phyloP scores from a whole-genome alignment of 164 flowering plant species.

The Kalanchoe fedtschenkoi region DNA sequence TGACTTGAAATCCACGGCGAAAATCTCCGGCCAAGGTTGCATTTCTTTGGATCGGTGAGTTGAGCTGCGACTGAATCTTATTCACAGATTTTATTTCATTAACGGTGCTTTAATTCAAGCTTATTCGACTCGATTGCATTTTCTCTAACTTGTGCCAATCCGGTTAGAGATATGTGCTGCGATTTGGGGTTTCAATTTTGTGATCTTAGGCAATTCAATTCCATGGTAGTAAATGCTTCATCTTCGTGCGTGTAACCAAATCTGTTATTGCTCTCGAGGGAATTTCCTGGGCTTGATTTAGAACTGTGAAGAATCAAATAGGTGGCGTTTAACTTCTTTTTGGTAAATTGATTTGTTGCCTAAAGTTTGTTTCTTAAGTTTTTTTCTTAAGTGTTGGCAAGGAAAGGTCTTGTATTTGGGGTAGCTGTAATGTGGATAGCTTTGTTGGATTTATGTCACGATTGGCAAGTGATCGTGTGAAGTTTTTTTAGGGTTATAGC shows the following conservation, averaged over 20 bases:
- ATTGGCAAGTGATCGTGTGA: not conserved
- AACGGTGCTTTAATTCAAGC: not conserved
- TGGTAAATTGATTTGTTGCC: not conserved
- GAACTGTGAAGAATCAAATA: not conserved
- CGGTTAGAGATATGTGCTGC: not conserved
- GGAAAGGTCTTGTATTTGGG: not conserved
- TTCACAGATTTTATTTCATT: not conserved
- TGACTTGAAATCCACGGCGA: slow-evolving; percentile 1
- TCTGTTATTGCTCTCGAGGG: not conserved
- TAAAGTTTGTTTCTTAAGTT: not conserved
- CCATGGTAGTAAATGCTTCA: not conserved
- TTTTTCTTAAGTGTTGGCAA: not conserved
- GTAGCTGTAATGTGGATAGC: not conserved
- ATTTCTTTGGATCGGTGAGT: slow-evolving; percentile 6
- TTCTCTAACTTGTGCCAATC: not conserved
- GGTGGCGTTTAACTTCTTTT: not conserved
- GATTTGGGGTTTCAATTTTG: not conserved
- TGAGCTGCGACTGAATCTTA: not conserved
- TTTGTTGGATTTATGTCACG: not conserved
- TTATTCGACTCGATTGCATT: not conserved
- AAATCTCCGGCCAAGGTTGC: not conserved
- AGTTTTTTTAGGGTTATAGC: not conserved
- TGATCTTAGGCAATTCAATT: not conserved
- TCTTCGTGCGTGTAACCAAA: not conserved
- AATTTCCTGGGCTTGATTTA: not conserved